Evolutionary conservation across 495 filamentous ascomycete genomes (phyloP), one percentile per base, ranked within the genome.

Genomic region (Talaromyces trachyspermus): DNA sequence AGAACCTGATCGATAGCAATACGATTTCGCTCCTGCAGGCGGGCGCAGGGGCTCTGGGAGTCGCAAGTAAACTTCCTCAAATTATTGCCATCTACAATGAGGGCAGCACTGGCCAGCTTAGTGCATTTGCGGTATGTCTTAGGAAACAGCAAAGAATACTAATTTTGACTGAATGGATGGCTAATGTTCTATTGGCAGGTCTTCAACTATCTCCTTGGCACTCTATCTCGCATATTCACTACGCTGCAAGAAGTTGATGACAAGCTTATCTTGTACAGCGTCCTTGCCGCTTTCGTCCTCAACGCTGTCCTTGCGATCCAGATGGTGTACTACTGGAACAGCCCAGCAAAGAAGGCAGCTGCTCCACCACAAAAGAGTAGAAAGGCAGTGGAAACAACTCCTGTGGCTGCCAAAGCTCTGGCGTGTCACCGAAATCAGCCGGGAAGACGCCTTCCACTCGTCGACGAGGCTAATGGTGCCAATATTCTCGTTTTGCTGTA

Each of bases 261-360:
- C 65, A 86, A 86, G 63, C 72, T 97, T 47, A 96, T 98, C 54
- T 77, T 98, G 12, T 95, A 91, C 62, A 85, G 89, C 18, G 96
- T 92, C 74, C 63, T 96, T 37, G 88, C 86, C 2, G 94, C 86
- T 18, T 95, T 95, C 61, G 67, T 74, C 24, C 79, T 98, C 54
- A 98, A 98, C 68, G 67, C 83, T 51, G 76, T 98, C 46, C 70
- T 97, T 48, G 92, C 88, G 3, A 68, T 70, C 38, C 92, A 98
- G 73, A 95, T 97, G 89, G 62, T 91, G 8, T 95, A 89, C 67
- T 97, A 96, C 71, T 98, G 92, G 92, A 95, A 95, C 56, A 74
- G 76, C 49, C 79, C 74, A 5, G 58, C 65, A 18, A 53, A 55
- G 46, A 55, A 61, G 20, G 63, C 66, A 54, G 58, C 63, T 36